Evolutionary conservation across 75 land plant species (phyloP), one percentile per base, ranked within the genome.

Genomic region (Selaginella tamariscina): DNA sequence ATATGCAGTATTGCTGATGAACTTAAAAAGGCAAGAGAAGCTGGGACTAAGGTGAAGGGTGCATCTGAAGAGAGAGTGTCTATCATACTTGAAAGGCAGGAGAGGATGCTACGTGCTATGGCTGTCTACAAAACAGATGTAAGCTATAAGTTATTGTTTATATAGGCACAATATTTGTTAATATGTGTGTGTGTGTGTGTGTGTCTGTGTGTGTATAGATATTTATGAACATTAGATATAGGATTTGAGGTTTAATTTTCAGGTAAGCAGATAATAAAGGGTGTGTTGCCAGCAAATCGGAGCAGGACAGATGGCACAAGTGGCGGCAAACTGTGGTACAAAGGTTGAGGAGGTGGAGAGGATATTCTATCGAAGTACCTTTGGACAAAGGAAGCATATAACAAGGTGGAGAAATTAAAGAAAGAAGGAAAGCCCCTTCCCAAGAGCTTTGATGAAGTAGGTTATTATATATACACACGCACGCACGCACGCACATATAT

Each of bases 391-490:
- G 81, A 86, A 65, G 97, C 97, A 31, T 70, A 86, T 20, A 84
- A 79, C 77, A 86, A 86, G 57, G 70, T 92, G 13, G 79, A 82
- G 69, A 86, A 86, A 75, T 70, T 89, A 24, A 80, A 84, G 70
- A 85, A 81, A 55, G 86, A 92, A 76, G 95, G 95, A 29, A 92
- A 92, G 71, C 90, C 97, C 39, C 32, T 86, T 69, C 97, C 97
- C 1, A 92, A 68, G 68, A 77, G 65, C 66, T 66, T 86, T 55
- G 72, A 79, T 56, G 95, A 92, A 86, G 97, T 92, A 80, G 11
- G 31, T 13, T 1, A 68, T 28, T 64, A 24, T 29, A 33, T 64
- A 8, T 29, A n/a, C n/a, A n/a, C n/a, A n/a, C n/a, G n/a, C n/a
- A n/a, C n/a, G n/a, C n/a, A n/a, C n/a, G n/a, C n/a, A n/a, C n/a